Base-by-base conservation (phyloP, 2,329 filamentous ascomycete species). In the Talaromyces sp. region DNA sequence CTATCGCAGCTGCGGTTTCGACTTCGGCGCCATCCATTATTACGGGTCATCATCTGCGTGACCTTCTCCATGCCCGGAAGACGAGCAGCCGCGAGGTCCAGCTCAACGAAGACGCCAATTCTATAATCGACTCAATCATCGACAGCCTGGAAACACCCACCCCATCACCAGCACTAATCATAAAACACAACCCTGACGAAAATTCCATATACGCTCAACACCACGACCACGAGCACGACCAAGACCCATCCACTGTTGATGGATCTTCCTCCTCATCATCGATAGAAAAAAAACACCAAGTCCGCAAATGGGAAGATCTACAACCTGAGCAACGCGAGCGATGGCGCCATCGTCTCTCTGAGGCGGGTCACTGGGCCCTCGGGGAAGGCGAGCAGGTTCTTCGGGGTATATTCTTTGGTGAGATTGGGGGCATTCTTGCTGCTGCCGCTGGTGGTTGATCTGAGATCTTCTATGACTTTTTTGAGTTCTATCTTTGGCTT, bases 301-400 rank as follows among this genome's bases (percentile, higher is more conserved):
- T 67, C 38, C 70, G 70, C 76, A 80, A 83, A 63, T 96, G 91
- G 91, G 88, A 92, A 65, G 86, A 93, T 66, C 78, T 96, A 53
- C 81, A 82, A 5, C 80, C 84, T 13, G 78, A 85, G 63, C 86
- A 93, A 76, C 86, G 86, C 74, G 79, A 82, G 61, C 79, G 81
- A 19, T 96, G 92, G 92, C 92, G 88, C 78, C 77, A 85, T 69
- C 86, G 84, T 73, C 82, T 96, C 40, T 81, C 82, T 64, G 83
- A 88, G 63, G 88, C 91, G 0, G 92, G 92, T 0, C 86, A 92
- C 69, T 96, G 91, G 92, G 86, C 86, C n/a, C 88, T 89, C 73
- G 83, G 86, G 43, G 91, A 94, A 82, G 91, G 91, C 2, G 91
- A 94, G 80, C 84, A 82, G 10, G 86, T 95, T 34, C 85, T 96